Percentiles rank a stretch among this genome's conserved stretches.
These are phyloP conservation scores for Clonostachys chloroleuca DNA, from an alignment of 2,329 filamentous ascomycete species.

Conservation along the genomic window DNA sequence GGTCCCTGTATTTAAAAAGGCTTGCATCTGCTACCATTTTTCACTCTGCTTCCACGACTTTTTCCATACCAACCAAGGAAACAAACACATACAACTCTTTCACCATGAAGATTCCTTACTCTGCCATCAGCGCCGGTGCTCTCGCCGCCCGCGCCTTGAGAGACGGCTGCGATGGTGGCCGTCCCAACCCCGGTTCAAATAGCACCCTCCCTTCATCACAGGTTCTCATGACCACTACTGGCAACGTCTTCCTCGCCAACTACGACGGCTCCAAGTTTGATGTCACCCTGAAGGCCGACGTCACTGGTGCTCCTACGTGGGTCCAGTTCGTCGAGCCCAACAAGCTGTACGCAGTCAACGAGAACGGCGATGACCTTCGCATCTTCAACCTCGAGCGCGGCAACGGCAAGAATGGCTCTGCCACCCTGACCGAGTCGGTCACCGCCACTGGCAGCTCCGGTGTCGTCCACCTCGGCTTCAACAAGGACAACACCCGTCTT, in stretches of 20 bases:
- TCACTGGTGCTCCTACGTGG: conserved; percentile 39
- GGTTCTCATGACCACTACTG: conserved; percentile 7
- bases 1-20: no score
- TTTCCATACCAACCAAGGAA: no score
- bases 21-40: no score
- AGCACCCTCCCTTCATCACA: no score
- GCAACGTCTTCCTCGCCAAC: conserved; percentile 31
- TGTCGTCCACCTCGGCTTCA: conserved; percentile 43
- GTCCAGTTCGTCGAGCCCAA: conserved; percentile 32
- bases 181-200: no score
- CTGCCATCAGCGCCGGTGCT: background rate
- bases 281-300: conserved; percentile 20
- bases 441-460: conserved; percentile 29
- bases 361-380: conserved; percentile 33
- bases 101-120: conserved; percentile 1
- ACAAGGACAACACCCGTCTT: conserved; percentile 34
- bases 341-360: conserved; percentile 40
- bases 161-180: background rate
- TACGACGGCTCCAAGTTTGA: conserved; percentile 34
- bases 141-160: background rate
- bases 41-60: no score
- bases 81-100: background rate
- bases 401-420: conserved; percentile 6
- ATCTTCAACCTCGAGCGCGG: conserved; percentile 26
- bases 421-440: conserved; percentile 17